Base-by-base conservation (phyloP, 2,329 filamentous ascomycete species). In the Thielaviopsis ethacetica region DNA sequence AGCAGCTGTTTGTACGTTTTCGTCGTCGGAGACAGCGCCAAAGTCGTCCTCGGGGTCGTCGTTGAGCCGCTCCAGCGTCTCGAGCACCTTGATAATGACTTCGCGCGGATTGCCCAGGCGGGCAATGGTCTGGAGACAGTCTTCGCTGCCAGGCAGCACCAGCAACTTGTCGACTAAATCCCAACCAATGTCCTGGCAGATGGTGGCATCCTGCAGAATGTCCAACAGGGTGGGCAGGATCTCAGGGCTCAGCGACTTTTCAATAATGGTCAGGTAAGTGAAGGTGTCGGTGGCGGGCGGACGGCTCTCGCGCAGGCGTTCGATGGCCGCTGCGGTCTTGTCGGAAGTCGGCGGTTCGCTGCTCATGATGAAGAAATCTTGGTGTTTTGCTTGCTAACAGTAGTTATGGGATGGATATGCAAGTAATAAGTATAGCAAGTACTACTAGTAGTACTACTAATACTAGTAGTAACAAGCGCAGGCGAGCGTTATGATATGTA, bases 181-280 rank as follows among this genome's bases (percentile, higher is more conserved):
- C 88, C 88, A 93, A 55, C 88, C 88, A 65, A 91, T 90, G 59
- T 88, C 85, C 62, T 79, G 80, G 2, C 86, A 88, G 59, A 91
- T 73, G 60, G 79, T 75, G 10, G 76, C 74, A 74, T 88, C 82
- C 68, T 86, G 80, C 19, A 88, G 75, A 41, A 87, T 80, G 22
- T 84, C 76, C 64, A 88, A 79, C 53, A 91, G 75, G 3, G 79
- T 72, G 1, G 85, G 83, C 51, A 91, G 73, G 62, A 84, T 76
- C 61, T 84, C 81, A 19, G 81, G 76, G 5, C 78, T 82, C 53
- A 90, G 74, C 64, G 86, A 84, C 69, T 86, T 82, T 68, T 89
- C 85, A 66, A 91, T 73, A 63, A 91, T 83, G 59, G 86, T 89
- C 58, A 91, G 78, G 69, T 90, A 91, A 22, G 85, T 89, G 66